These are phyloP conservation scores for Cornus florida DNA, from an alignment of 148 eudicot genomes.

Conservation along the genomic window DNA sequence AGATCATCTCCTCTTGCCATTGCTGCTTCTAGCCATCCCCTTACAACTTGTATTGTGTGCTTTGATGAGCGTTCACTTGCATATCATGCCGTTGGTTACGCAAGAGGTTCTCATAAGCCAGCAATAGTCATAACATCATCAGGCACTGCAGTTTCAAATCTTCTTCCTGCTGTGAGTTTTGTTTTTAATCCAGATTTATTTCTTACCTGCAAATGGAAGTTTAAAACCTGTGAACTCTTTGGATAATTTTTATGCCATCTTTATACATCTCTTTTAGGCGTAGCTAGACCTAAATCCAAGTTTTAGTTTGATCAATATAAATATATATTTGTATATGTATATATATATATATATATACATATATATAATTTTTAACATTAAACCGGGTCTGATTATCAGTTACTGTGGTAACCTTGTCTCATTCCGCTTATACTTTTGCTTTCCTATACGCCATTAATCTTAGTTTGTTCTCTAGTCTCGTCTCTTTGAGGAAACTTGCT, in stretches of 20 bases:
- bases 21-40: constrained; percentile 89
- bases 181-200: background rate
- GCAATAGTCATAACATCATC: constrained; percentile 94
- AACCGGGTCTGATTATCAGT: background rate
- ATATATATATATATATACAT: background rate
- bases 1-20: constrained; percentile 92
- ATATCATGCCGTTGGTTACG: constrained; percentile 95
- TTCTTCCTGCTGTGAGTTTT: constrained; percentile 92
- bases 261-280: background rate
- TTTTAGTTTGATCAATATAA: background rate
- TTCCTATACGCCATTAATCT: background rate
- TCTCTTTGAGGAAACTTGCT: background rate
- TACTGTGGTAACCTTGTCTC: background rate
- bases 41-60: constrained; percentile 74
- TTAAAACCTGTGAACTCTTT: background rate
- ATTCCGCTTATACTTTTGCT: background rate
- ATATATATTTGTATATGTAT: too few relatives aligned
- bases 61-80: constrained; percentile 94
- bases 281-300: background rate
- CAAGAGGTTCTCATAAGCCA: constrained; percentile 82
- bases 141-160: constrained; percentile 97
- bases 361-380: background rate
- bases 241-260: constrained; percentile 1
- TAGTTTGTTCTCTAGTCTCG: background rate
- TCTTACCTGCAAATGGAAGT: background rate